phyloP scores from a whole-genome alignment of 192 early-diverging fungal genomes.

The Gonapodya sp. region DNA sequence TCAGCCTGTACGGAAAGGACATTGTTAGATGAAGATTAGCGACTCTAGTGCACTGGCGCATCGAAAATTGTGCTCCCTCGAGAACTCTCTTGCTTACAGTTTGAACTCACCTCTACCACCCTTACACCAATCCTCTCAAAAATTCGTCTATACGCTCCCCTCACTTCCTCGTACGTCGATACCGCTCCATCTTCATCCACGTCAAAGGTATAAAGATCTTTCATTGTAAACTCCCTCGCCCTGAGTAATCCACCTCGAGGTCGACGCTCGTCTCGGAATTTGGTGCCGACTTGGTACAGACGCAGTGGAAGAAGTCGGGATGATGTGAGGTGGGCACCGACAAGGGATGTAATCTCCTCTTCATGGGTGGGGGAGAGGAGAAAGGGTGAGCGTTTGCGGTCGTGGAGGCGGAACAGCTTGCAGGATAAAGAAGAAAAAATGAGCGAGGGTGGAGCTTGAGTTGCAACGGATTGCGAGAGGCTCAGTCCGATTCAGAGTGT shows the following conservation, averaged over 20 bases:
- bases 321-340: slow-evolving; percentile 53
- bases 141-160: slow-evolving; percentile 62
- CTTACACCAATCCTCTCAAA: slow-evolving; percentile 68
- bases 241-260: slow-evolving; percentile 75
- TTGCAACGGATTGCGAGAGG: slow-evolving; percentile 11
- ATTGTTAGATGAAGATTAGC: background rate
- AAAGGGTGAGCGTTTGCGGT: slow-evolving; percentile 61
- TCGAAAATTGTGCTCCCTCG: background rate
- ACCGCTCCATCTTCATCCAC: slow-evolving; percentile 50
- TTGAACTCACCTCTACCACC: slow-evolving; percentile 52
- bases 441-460: background rate
- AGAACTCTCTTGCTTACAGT: too few relatives aligned
- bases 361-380: slow-evolving; percentile 82
- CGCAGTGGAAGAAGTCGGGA: slow-evolving; percentile 70
- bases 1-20: slow-evolving; percentile 42
- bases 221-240: slow-evolving; percentile 91
- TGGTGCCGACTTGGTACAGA: slow-evolving; percentile 72
- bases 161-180: slow-evolving; percentile 66
- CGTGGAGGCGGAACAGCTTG: slow-evolving; percentile 66
- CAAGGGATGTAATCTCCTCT: slow-evolving; percentile 76
- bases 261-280: slow-evolving; percentile 76
- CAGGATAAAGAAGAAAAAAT: background rate
- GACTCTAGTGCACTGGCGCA: background rate
- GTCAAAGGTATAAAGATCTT: slow-evolving; percentile 90
- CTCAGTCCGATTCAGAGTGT: slow-evolving; percentile 32